Evolutionary conservation across 768 basidiomycete species (phyloP), one percentile per base, ranked within the genome.

Genomic region (Lyophyllum shimeji): DNA sequence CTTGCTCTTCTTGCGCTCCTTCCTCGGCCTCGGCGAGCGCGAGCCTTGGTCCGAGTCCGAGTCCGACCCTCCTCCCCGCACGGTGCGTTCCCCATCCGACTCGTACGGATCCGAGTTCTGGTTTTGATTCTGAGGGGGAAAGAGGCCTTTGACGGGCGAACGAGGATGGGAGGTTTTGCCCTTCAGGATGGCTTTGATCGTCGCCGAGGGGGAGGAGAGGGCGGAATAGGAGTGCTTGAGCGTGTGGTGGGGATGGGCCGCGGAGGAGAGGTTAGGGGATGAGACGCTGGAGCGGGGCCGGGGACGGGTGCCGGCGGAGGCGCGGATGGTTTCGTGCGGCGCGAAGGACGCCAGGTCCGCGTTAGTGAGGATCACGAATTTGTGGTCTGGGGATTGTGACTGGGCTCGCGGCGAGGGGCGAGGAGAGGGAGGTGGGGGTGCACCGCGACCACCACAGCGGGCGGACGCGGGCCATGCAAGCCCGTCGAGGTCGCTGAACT

Each of bases 401-500:
- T 49, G 39, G 2, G 56, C 18, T 39, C 49, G 51, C 21, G 25
- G 53, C 27, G n/a, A 49, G 20, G 44, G 15, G 12, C 15, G 20
- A 9, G 56, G 17, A 13, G 18, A 33, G 12, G 52, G 39, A 40
- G 39, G 20, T 13, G 46, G 50, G 24, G 50, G 39, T n/a, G n/a
- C n/a, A n/a, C n/a, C n/a, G n/a, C n/a, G 21, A 46, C 24, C 17
- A 23, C n/a, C n/a, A n/a, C n/a, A n/a, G n/a, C n/a, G 31, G 8
- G 29, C 20, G 18, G 17, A 34, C 23, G 55, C 18, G 24, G 45
- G 18, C 83, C 83, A 83, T 34, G 76, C 74, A 33, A 82, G 67
- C 0, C 84, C 84, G 52, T 86, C 84, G 15, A 86, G 74, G 65
- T 86, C 84, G 53, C 75, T 73, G 62, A 85, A 86, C 59, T 86